These are phyloP conservation scores for Cutaneotrichosporon cutaneum DNA, from an alignment of 1,284 basidiomycete species.

Conservation along the genomic window DNA sequence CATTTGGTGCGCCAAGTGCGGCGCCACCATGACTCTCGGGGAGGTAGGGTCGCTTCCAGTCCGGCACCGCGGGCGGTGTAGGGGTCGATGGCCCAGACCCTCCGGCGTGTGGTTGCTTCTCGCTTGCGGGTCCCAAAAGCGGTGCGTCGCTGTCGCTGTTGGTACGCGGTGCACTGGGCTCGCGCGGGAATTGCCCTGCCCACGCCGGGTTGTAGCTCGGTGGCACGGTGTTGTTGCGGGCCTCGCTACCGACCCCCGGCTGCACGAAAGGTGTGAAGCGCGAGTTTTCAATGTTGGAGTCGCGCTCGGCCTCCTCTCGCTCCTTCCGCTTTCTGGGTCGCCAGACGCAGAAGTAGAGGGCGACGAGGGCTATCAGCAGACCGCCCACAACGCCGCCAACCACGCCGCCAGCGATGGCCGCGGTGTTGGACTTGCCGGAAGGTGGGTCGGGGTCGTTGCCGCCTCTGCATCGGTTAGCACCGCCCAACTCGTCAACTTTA, in stretches of 20 bases:
- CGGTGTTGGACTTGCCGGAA: neutral
- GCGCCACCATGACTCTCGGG: neutral
- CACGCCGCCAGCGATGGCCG: neutral
- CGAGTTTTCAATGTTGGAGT: neutral
- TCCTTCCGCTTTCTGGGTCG: neutral
- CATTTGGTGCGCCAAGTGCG: neutral
- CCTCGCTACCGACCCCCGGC: neutral
- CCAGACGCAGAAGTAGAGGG: constrained; percentile 7
- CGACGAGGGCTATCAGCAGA: neutral
- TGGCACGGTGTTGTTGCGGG: neutral
- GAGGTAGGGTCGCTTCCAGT: constrained; percentile 1
- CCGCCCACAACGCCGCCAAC: constrained; percentile 1
- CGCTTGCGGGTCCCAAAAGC: neutral
- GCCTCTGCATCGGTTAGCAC: neutral
- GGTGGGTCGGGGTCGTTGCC: neutral
- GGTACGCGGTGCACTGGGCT: neutral
- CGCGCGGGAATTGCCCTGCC: neutral
- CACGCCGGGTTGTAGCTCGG: constrained; percentile 3
- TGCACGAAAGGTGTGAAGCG: neutral
- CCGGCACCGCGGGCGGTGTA: neutral
- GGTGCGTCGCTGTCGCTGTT: neutral
- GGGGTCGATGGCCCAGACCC: neutral
- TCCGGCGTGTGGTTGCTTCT: neutral
- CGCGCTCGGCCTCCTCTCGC: neutral
- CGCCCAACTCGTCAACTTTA: neutral